Evolutionary conservation across 2,329 filamentous ascomycete species (phyloP), one percentile per base, ranked within the genome.

Genomic region (Monosporascus sp.): DNA sequence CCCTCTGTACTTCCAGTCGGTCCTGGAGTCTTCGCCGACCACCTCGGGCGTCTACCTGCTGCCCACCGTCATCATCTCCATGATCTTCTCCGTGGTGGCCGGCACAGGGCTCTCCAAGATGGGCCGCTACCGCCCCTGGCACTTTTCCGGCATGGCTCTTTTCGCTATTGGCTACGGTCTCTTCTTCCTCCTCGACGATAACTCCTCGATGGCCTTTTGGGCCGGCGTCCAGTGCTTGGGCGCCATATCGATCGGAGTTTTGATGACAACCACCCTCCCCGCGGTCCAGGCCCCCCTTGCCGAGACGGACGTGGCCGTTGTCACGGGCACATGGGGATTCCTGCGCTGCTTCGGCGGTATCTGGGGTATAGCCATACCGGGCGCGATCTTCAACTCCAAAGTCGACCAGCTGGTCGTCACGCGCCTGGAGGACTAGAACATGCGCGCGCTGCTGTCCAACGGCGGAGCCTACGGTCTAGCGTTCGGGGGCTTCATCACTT

Each of bases 1-100:
- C 3, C 71, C 73, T 0, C 54, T 76, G 9, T 76, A 74, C 58
- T 75, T 76, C 57, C 71, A 75, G 49, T 64, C 62, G 2, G 67
- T 75, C 0, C 61, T 63, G 3, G 49, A 51, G 2, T 54, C 63
- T 5, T 56, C 63, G 1, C 64, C 72, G 0, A 54, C 56, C 0
- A 52, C 59, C 2, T 56, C 65, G 0, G 65, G 59, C 17, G 60
- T 67, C 6, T 27, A 57, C n/a, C 36, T 62, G 20, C 56, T 67
- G 61, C 27, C 52, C 66, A 37, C 22, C 24, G 26, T 45, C 14
- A 8, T 47, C 17, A 56, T 67, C 61, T 50, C 52, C 0, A 61
- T 62, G 1, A 55, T 60, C 34, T 53, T 65, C n/a, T 59, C 56
- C 22, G 53, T 66, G 14, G 53, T 60, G 17, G 64, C 19, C 9